Evolutionary conservation across 1,284 basidiomycete genomes (phyloP), one percentile per base, ranked within the genome.

Genomic region (Clitocybe nebularis): DNA sequence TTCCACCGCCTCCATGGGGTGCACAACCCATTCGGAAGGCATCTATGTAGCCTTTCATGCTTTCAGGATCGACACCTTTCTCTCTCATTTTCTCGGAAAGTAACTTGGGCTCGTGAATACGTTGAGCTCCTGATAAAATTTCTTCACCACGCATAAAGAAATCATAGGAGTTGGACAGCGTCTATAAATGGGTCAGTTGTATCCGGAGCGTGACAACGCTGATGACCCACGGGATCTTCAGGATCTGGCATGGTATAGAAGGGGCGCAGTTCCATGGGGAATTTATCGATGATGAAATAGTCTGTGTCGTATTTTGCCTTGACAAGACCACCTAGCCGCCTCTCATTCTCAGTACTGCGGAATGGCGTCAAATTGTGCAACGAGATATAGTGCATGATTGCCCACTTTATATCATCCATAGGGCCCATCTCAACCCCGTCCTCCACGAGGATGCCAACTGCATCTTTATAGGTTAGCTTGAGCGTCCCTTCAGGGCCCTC

Each of bases 111-210:
- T 98, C 93, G 68, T 99, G 96, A 41, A 97, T 83, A 72, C 94
- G 91, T 66, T 99, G 95, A 13, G 95, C 95, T 11, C 95, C 95
- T 1, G 93, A 97, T 21, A 99, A 74, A 57, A 99, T 98, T 67
- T 99, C 95, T 67, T 99, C 93, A 9, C 95, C 95, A 29, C 95
- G 84, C 93, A 99, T 97, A 79, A 99, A 98, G 68, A 99, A 98
- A 70, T 99, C 95, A 67, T 99, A 99, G 33, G 95, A 97, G 71
- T 99, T 98, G 43, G 94, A 96, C 43, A 97, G 76, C 11, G 81
- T 81, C 83, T 93, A 54, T 17, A 23, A 38, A 14, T 8, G 25
- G 24, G 26, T 29, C 36, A 44, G 32, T 25, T 36, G 43, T 42
- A 32, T 40, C 22, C 8, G 21, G 9, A 21, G 19, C 29, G 16